phyloP scores from a whole-genome alignment of 768 basidiomycete genomes.

The Pholiota microspora region DNA sequence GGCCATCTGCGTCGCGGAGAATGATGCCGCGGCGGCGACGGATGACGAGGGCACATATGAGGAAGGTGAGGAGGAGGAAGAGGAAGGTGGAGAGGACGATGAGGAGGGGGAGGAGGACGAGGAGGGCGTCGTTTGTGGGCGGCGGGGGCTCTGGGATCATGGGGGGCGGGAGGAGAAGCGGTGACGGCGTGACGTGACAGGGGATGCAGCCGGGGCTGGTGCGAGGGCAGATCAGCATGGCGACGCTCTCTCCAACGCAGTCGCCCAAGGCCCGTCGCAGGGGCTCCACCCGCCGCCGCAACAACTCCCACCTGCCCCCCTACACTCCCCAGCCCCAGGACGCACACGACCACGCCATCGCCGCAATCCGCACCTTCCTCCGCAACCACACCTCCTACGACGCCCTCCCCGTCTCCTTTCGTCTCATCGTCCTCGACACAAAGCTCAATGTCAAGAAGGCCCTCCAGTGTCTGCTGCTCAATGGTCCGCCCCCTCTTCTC shows the following conservation, averaged over 20 bases:
- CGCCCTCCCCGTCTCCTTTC: constrained; percentile 95
- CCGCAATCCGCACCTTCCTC: constrained; percentile 77
- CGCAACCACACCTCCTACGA: constrained; percentile 88
- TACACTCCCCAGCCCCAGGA: constrained; percentile 34
- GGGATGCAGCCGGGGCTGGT: no score
- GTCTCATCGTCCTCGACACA: constrained; percentile 95
- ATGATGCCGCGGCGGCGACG: constrained; percentile 74
- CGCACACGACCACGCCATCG: constrained; percentile 66
- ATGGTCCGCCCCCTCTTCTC: constrained; percentile 45
- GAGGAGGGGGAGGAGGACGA: constrained; percentile 90
- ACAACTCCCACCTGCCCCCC: constrained; percentile 57
- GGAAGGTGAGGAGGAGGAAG: constrained; percentile 88
- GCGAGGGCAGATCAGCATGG: constrained; percentile 25
- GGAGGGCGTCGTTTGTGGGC: constrained; percentile 67
- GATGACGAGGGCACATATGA: constrained; percentile 85
- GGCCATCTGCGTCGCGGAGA: constrained; percentile 85
- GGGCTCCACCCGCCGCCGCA: constrained; percentile 55
- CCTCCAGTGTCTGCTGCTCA: constrained; percentile 79
- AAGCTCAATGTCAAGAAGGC: constrained; percentile 96
- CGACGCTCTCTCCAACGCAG: constrained; percentile 47
- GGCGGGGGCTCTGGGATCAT: constrained; percentile 30
- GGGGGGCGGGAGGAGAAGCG: constrained; percentile 14
- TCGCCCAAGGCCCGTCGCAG: constrained; percentile 55
- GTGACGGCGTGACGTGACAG: constrained; percentile 7
- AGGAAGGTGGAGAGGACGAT: constrained; percentile 92